Percentiles rank a stretch among this genome's conserved stretches.
phyloP scores from a whole-genome alignment of 2,329 filamentous ascomycete species.

The Fusarium oligoseptatum region DNA sequence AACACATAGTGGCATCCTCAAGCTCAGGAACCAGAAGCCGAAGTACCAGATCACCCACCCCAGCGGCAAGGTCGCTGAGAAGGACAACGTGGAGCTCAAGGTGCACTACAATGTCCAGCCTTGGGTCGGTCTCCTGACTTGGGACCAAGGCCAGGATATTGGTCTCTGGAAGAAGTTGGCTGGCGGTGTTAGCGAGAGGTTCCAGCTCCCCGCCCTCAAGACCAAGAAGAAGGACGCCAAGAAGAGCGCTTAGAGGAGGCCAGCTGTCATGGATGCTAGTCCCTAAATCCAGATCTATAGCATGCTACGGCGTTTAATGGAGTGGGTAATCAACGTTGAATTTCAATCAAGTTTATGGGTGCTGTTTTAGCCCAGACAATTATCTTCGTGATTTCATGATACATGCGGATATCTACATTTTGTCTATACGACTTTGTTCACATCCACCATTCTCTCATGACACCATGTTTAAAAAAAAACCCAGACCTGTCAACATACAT shows the following conservation, averaged over 20 bases:
- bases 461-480: conserved; percentile 11
- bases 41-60: conserved; percentile 99
- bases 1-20: conserved; percentile 73
- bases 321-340: conserved; percentile 11
- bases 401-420: conserved; percentile 32
- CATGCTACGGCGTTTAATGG: conserved; percentile 38
- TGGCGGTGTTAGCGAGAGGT: conserved; percentile 74
- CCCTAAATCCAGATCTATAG: conserved; percentile 11
- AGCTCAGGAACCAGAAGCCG: conserved; percentile 85
- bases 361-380: conserved; percentile 4
- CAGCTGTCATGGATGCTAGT: background rate
- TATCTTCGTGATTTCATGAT: conserved; percentile 43
- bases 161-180: conserved; percentile 75
- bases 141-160: conserved; percentile 73
- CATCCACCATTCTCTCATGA: conserved; percentile 17
- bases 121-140: conserved; percentile 90
- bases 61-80: conserved; percentile 79
- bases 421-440: conserved; percentile 42
- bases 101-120: conserved; percentile 98
- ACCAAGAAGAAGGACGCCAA: conserved; percentile 59
- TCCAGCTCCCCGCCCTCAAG: conserved; percentile 76
- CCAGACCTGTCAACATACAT: conserved; percentile 13
- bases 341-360: background rate
- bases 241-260: conserved; percentile 36
- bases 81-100: conserved; percentile 80